Base-by-base conservation (phyloP, 176 grass and related monocot species). In the Eleusine coracana region DNA sequence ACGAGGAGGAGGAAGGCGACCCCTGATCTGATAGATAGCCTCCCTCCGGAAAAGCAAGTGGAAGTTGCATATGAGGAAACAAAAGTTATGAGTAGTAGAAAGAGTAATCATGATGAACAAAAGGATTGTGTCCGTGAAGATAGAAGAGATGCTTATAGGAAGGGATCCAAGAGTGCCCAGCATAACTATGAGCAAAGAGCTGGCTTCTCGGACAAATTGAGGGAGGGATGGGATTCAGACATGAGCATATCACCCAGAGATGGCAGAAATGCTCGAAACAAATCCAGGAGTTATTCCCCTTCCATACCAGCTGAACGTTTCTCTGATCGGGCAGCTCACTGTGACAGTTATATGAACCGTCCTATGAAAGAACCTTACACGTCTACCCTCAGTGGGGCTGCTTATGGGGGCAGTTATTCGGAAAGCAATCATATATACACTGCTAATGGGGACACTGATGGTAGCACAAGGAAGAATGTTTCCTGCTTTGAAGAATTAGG, bases 181-280 rank as follows among this genome's bases (percentile, higher is more conserved):
- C 61, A 37, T 6, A 37, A 54, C 11, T 28, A 68, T 14, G 44
- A 87, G 60, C 29, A 56, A 73, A 87, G 20, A 51, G 66, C 67
- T 27, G 76, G 25, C 34, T 44, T 75, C 27, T n/a, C 38, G 27
- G 73, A 87, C 27, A 87, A 68, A 52, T 71, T 29, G 31, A 70
- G 34, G 20, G 81, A 69, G 9, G 71, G 45, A 46, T 39, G n/a
- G 25, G 69, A 71, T 68, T 74, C 88, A 68, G 86, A 93, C 80
- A 94, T 86, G 92, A 87, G 51, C 75, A 90, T 93, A 50, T 93
- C 90, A 80, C 40, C 84, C 55, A 25, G 54, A 74, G 77, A 84
- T 25, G 61, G 20, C 9, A 64, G 56, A 21, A 84, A 85, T 69
- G 82, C 68, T 80, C 66, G 21, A 85, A 62, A 73, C 7, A 68